phyloP scores from a whole-genome alignment of 2,329 filamentous ascomycete genomes.

The Fusarium sp. region DNA sequence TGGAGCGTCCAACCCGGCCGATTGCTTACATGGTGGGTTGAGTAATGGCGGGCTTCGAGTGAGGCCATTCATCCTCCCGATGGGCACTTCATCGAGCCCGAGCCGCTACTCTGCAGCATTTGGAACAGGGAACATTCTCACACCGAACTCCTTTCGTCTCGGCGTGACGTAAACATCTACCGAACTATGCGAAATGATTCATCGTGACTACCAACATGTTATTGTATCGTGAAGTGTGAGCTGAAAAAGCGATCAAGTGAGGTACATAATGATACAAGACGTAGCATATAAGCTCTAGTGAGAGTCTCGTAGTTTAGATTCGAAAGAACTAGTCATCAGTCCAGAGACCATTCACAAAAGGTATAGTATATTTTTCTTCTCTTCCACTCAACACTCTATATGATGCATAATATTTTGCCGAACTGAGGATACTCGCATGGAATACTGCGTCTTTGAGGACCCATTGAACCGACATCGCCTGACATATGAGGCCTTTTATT shows the following conservation, averaged over 20 bases:
- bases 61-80: not conserved
- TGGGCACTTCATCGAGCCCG: not conserved
- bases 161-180: not conserved
- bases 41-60: fast-evolving
- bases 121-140: too few relatives aligned
- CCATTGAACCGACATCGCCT: constrained; percentile 24
- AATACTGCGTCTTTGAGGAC: constrained; percentile 17
- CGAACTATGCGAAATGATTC: not conserved
- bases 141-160: not conserved
- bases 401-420: constrained; percentile 30
- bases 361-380: not conserved
- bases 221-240: fast-evolving
- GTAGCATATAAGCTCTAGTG: not conserved
- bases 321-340: too few relatives aligned
- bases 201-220: not conserved
- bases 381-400: not conserved
- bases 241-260: fast-evolving
- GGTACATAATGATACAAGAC: fast-evolving
- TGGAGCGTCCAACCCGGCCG: fast-evolving
- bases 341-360: fast-evolving
- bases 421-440: constrained; percentile 13
- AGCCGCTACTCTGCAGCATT: not conserved
- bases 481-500: not conserved
- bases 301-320: not conserved
- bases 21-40: too few relatives aligned